phyloP scores from a whole-genome alignment of 148 eudicot genomes.

The Polygonum aviculare region DNA sequence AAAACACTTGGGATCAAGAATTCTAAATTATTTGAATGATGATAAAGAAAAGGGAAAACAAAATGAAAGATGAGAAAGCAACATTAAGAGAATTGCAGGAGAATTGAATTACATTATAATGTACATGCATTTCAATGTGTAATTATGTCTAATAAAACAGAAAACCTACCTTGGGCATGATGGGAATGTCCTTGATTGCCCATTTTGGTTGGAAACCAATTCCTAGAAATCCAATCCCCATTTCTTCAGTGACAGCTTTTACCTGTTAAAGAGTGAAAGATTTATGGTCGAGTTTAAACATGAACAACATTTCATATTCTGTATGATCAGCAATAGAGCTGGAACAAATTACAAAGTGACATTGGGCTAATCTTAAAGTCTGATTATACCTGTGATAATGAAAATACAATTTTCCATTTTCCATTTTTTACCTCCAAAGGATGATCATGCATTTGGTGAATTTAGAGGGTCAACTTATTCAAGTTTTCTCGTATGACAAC shows the following conservation, averaged over 20 bases:
- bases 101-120: neutral
- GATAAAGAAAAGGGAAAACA: neutral
- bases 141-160: neutral
- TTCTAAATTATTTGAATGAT: neutral
- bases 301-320: neutral
- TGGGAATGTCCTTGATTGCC: constrained; percentile 72
- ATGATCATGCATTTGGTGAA: neutral
- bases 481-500: neutral
- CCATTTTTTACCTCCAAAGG: neutral
- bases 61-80: neutral
- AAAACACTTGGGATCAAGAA: neutral
- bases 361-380: neutral
- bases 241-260: constrained; percentile 97
- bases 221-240: constrained; percentile 96
- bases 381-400: neutral
- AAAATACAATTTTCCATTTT: neutral
- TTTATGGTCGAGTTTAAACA: neutral
- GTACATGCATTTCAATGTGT: neutral
- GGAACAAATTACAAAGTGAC: neutral
- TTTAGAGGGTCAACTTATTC: neutral
- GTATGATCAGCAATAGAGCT: neutral
- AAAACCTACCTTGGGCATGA: constrained; percentile 87
- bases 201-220: constrained; percentile 96
- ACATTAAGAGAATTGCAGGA: neutral
- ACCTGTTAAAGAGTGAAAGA: constrained; percentile 39